Base-by-base conservation (phyloP, 169 alveolate species). In the Cryptosporidium sp. region DNA sequence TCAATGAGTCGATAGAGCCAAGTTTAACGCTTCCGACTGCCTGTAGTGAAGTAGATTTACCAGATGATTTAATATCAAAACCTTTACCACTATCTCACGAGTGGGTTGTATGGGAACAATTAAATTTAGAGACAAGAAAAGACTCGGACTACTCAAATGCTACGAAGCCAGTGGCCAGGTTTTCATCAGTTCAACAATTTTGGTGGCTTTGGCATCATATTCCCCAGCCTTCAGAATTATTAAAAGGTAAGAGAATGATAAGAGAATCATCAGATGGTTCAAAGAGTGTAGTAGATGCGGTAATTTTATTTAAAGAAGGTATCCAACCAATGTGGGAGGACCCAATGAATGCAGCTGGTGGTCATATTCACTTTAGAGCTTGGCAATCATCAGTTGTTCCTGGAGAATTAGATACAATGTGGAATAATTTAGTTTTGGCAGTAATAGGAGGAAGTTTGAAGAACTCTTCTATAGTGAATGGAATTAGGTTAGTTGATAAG, bases 301-400 rank as follows among this genome's bases (percentile, higher is more conserved):
- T 70, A 2, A 85, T 50, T 23, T 26, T 43, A 31, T 91, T 85
- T 61, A 93, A 96, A 70, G 96, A 94, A 43, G 95, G 93, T 68
- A 92, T 94, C 21, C 95, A 94, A 61, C 96, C 96, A 23, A 94
- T 94, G 96, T 94, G 96, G 96, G 96, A 94, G 67, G 96, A 94
- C 45, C 94, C 95, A 37, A 87, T 94, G 93, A 94, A 94, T 74
- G 68, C 93, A 71, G 94, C 89, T 58, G 96, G 96, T 26, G 96
- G 96, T 12, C 96, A 94, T 85, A 93, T 94, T 74, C 95, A 93
- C 65, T 94, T 93, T 91, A 86, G 96, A 67, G 93, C 94, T 84
- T 86, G 92, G 71, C 96, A 94, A 7, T 68, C 91, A 59, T 95
- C 94, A 26, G 94, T 92, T 5, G 86, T 86, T 59, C 94, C 86